Evolutionary conservation across 2,329 filamentous ascomycete genomes (phyloP), one percentile per base, ranked within the genome.

Genomic region (Penicillium janthinellum): DNA sequence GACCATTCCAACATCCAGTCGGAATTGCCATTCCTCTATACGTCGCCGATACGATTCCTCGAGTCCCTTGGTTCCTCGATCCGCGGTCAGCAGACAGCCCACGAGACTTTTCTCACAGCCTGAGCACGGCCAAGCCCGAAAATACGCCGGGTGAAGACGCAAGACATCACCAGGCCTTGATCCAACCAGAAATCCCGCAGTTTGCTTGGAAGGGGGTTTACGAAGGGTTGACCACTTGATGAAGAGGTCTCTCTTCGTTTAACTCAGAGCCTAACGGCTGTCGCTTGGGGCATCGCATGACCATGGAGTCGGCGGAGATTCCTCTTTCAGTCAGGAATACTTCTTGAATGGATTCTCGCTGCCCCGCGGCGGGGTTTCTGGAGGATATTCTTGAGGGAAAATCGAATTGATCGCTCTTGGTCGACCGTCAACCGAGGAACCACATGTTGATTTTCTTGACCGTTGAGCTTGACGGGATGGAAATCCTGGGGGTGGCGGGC

Each of bases 351-450:
- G 49, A 25, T 34, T 37, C 20, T 49, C 50, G 28, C 50, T 54
- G 17, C 20, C 38, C 37, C 44, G 20, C 20, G 35, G 37, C 50
- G 50, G 55, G 55, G 55, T 28, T 22, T 22, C 5, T n/a, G 41
- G 22, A 45, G 17, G 14, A 6, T n/a, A 45, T 20, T 31, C 2
- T 31, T 31, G 31, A 31, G 7, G 25, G 34, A 47, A 11, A 34
- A 45, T 45, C 17, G 11, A 45, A 4, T n/a, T 8, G 7, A 45
- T 31, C 7, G 17, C 39, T 37, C n/a, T 15, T 22, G 11, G 17
- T 35, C 5, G 22, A 47, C 20, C 41, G 11, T 48, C 48, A 53
- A 51, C 59, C 45, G 52, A 56, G 59, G 56, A 44, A 54, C 56
- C 56, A 56, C 56, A 56, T 59, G 56, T 56, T 49, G 41, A 22